These are phyloP conservation scores for Fraxinus angustifolia DNA, from an alignment of 305 asterid species.

Conservation along the genomic window DNA sequence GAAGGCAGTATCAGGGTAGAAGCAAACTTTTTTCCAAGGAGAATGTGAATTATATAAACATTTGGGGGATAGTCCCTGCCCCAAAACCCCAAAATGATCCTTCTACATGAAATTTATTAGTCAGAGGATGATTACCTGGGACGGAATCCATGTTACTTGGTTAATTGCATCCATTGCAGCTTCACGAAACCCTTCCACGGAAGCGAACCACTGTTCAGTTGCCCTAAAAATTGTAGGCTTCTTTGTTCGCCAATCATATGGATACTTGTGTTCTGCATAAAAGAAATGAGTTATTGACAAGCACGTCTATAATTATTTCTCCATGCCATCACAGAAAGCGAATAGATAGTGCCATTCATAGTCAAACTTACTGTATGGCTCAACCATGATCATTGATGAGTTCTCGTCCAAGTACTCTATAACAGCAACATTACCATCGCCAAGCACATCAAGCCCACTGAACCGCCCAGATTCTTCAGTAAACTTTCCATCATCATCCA, in stretches of 20 bases:
- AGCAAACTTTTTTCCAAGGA: not conserved
- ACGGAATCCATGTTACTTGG: constrained; percentile 79
- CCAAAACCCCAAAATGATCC: not conserved
- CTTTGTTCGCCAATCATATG: constrained; percentile 97
- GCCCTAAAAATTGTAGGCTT: constrained; percentile 98
- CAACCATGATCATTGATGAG: constrained; percentile 76
- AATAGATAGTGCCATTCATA: constrained; percentile 15
- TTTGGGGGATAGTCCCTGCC: too few species aligned
- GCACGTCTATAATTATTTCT: constrained; percentile 1
- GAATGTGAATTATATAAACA: not conserved
- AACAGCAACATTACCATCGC: constrained; percentile 78
- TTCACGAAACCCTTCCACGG: constrained; percentile 90
- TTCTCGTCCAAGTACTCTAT: constrained; percentile 70
- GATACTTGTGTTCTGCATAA: constrained; percentile 90
- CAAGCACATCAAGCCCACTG: constrained; percentile 84
- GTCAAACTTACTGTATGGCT: constrained; percentile 82
- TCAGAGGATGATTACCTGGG: constrained; percentile 54
- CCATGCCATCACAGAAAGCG: constrained; percentile 2
- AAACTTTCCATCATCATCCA: constrained; percentile 82
- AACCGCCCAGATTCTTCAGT: constrained; percentile 94
- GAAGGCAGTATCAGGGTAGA: not conserved
- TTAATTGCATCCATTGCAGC: constrained; percentile 84
- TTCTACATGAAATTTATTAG: not conserved
- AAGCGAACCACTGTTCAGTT: constrained; percentile 99
- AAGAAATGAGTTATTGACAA: constrained; percentile 15